Percentiles rank a stretch among this genome's conserved stretches.
Conservation (phyloP, 2,329 filamentous ascomycete genomes). For the Lasiodiplodia sp. region DNA sequence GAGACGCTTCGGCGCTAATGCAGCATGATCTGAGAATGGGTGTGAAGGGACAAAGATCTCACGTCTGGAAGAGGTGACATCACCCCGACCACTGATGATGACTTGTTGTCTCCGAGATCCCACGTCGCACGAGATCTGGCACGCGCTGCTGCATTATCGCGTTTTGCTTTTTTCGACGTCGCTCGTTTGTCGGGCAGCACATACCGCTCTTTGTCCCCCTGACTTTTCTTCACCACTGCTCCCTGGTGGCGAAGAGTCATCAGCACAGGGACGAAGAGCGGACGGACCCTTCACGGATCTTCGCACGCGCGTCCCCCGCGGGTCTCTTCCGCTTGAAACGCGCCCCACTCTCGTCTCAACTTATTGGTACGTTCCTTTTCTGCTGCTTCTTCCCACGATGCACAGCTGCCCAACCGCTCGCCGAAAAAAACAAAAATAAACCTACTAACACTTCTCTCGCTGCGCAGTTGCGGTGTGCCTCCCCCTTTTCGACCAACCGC, state of each 20-base stretch:
- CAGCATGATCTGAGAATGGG: slow-evolving; percentile 15
- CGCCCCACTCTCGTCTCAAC: slow-evolving; percentile 8
- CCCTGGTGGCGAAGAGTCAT: too few relatives aligned
- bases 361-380: background rate
- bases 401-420: slow-evolving; percentile 17
- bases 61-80: slow-evolving; percentile 12
- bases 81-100: slow-evolving; percentile 10
- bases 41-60: background rate
- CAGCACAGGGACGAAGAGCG: background rate
- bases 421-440: background rate
- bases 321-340: slow-evolving; percentile 3
- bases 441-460: background rate
- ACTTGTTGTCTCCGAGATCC: slow-evolving; percentile 4
- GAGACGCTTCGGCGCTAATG: slow-evolving; percentile 4
- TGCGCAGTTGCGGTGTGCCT: background rate
- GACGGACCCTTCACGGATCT: background rate
- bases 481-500: background rate
- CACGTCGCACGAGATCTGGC: slow-evolving; percentile 16
- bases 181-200: background rate
- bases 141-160: background rate
- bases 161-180: background rate
- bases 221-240: background rate
- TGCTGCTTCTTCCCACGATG: background rate
- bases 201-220: background rate
- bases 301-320: slow-evolving; percentile 15